Evolutionary conservation across 345 rosid species (phyloP).

Genomic region (Lepidium sativum): DNA sequence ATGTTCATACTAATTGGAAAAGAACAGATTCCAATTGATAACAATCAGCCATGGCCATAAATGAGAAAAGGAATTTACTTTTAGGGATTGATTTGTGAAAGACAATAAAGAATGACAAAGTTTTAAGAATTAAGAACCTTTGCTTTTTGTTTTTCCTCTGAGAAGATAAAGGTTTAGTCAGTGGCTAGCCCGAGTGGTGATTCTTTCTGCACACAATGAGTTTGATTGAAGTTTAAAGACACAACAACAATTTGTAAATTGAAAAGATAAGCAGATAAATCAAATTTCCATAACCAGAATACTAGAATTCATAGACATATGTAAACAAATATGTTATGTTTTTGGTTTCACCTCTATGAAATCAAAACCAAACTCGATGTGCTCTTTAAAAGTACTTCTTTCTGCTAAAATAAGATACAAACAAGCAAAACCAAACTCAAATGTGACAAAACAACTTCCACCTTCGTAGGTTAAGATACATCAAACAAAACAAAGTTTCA

Average conservation of each 20-base stretch:
- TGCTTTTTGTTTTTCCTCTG: no score
- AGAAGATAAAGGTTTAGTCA: no score
- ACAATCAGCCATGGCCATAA: slow-evolving; percentile 18
- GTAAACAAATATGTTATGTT: background rate
- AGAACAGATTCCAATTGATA: slow-evolving; percentile 17
- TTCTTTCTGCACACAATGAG: slow-evolving; percentile 50
- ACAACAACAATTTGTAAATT: background rate
- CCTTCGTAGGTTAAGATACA: background rate
- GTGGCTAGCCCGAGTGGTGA: slow-evolving; percentile 64
- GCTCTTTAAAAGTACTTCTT: background rate
- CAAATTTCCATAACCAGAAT: no score
- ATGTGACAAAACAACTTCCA: background rate
- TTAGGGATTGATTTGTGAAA: background rate
- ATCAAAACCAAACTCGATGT: background rate
- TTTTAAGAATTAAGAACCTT: no score
- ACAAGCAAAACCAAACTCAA: background rate
- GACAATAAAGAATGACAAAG: no score
- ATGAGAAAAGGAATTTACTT: background rate
- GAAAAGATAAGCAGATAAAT: no score
- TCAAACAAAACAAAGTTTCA: background rate
- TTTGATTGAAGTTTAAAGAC: background rate
- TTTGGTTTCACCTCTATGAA: background rate
- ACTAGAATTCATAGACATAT: no score
- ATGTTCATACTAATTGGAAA: slow-evolving; percentile 9
- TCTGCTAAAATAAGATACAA: background rate